phyloP scores from a whole-genome alignment of 768 basidiomycete genomes.

The Filobasidium wieringae region DNA sequence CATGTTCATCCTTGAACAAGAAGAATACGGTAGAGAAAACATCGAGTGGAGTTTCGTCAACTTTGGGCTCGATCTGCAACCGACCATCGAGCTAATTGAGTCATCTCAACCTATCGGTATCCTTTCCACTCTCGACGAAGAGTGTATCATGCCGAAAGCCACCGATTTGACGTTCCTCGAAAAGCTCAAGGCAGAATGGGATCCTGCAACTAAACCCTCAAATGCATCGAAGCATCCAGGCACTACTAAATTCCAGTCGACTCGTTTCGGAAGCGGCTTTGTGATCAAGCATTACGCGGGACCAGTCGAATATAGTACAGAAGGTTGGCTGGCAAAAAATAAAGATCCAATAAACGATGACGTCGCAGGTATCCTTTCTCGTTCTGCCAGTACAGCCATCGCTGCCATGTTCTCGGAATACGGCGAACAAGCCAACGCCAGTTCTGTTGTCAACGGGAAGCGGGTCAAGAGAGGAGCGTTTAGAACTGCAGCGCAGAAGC shows the following conservation, averaged over 20 bases:
- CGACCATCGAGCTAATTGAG: slow-evolving; percentile 97
- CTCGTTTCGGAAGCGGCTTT: slow-evolving; percentile 87
- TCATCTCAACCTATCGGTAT: slow-evolving; percentile 70
- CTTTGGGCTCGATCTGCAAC: slow-evolving; percentile 92
- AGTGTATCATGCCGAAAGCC: slow-evolving; percentile 99
- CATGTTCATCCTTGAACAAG: slow-evolving; percentile 99
- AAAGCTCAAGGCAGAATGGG: slow-evolving; percentile 77
- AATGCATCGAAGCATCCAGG: slow-evolving; percentile 53
- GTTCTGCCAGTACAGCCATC: slow-evolving; percentile 70
- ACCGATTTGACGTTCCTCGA: slow-evolving; percentile 88
- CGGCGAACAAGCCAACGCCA: slow-evolving; percentile 42
- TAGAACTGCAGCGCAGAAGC: slow-evolving; percentile 85
- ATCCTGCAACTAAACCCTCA: slow-evolving; percentile 32
- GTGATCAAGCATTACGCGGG: slow-evolving; percentile 93
- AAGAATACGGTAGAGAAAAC: slow-evolving; percentile 89
- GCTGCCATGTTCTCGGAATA: slow-evolving; percentile 75
- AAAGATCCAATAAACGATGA: slow-evolving; percentile 97
- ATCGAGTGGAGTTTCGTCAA: slow-evolving; percentile 98
- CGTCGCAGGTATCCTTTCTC: slow-evolving; percentile 72
- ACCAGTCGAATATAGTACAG: slow-evolving; percentile 87
- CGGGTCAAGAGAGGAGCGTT: slow-evolving; percentile 87
- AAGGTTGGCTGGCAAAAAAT: slow-evolving; percentile 98
- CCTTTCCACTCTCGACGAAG: slow-evolving; percentile 85
- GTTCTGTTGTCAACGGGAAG: slow-evolving; percentile 22
- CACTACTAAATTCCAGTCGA: slow-evolving; percentile 67